phyloP scores from a whole-genome alignment of 2,329 filamentous ascomycete species.

The Calycina herbarum region DNA sequence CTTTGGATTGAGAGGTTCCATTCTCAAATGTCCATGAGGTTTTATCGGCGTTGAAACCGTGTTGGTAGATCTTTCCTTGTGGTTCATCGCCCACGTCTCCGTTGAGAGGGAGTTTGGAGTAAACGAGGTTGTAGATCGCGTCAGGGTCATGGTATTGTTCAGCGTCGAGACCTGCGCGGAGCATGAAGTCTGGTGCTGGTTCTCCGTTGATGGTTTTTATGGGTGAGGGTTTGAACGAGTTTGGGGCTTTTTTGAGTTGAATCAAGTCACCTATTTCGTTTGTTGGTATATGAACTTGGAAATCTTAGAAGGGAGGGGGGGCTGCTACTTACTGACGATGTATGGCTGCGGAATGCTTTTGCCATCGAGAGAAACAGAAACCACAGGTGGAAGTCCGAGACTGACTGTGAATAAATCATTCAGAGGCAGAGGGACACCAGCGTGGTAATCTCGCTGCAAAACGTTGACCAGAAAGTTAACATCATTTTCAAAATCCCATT shows the following conservation, averaged over 20 bases:
- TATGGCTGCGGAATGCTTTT: constrained; percentile 45
- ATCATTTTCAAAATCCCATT: constrained; percentile 29
- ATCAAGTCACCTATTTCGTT: background rate
- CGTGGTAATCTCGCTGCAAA: constrained; percentile 58
- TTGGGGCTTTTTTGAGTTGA: constrained; percentile 8
- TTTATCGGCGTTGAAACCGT: constrained; percentile 1
- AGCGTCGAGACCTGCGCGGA: constrained; percentile 13
- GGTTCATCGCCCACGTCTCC: too few species aligned
- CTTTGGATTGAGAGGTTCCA: background rate
- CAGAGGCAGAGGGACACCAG: constrained; percentile 27
- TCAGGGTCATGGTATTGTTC: constrained; percentile 40
- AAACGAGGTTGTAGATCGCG: constrained; percentile 39
- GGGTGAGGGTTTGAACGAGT: constrained; percentile 42
- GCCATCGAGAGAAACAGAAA: constrained; percentile 62
- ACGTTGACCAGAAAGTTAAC: constrained; percentile 41
- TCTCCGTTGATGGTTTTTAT: constrained; percentile 55
- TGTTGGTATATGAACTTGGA: background rate
- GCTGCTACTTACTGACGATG: background rate
- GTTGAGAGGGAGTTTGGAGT: background rate
- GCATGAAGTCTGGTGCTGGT: constrained; percentile 47
- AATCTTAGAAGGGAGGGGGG: background rate
- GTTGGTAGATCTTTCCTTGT: background rate
- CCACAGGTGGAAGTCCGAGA: constrained; percentile 43
- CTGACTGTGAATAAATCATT: constrained; percentile 49
- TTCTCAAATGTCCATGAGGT: constrained; percentile 1